phyloP scores from a whole-genome alignment of 108 stramenopile species.

The Parmales sp. region DNA sequence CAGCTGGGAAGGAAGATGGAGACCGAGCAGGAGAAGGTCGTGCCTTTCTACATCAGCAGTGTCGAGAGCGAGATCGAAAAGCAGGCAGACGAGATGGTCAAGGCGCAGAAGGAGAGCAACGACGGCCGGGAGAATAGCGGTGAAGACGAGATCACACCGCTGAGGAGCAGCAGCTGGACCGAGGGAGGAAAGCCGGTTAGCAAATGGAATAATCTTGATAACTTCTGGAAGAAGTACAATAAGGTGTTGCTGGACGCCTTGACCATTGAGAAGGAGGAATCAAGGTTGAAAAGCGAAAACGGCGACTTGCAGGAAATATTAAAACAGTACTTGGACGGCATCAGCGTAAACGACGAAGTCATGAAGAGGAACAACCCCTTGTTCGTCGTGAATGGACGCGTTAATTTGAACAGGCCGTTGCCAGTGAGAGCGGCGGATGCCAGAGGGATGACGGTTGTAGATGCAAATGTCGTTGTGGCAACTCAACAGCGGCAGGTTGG shows the following conservation, averaged over 20 bases:
- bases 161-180: neutral
- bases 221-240: slow-evolving; percentile 53
- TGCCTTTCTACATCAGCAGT: slow-evolving; percentile 21
- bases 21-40: slow-evolving; percentile 45
- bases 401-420: slow-evolving; percentile 18
- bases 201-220: slow-evolving; percentile 25
- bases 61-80: slow-evolving; percentile 11
- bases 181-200: neutral
- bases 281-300: slow-evolving; percentile 36
- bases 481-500: no score
- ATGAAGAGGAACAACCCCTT: slow-evolving; percentile 39
- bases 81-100: slow-evolving; percentile 9
- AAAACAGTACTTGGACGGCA: slow-evolving; percentile 49
- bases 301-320: slow-evolving; percentile 30
- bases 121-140: neutral
- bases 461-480: slow-evolving; percentile 31
- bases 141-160: neutral
- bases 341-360: slow-evolving; percentile 31
- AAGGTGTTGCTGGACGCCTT: slow-evolving; percentile 45
- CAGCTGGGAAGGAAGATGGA: slow-evolving; percentile 45
- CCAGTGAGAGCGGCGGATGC: neutral
- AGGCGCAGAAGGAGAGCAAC: neutral
- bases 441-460: slow-evolving; percentile 17
- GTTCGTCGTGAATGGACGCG: slow-evolving; percentile 47
- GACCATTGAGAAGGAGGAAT: slow-evolving; percentile 39